These are phyloP conservation scores for Glycyrrhiza uralensis DNA, from an alignment of 306 rosid species.

Conservation along the genomic window DNA sequence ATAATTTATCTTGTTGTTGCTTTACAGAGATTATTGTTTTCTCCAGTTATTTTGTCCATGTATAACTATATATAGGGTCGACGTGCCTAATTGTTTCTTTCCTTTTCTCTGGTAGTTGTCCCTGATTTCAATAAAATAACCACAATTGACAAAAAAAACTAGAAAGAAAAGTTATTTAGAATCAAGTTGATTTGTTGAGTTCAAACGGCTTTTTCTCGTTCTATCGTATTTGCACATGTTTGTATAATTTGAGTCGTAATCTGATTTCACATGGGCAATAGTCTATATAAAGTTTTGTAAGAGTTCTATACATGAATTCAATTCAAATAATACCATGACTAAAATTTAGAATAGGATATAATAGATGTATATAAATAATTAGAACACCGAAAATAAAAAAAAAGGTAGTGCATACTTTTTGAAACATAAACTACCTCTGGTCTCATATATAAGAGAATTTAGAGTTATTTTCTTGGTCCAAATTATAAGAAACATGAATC, in stretches of 20 bases:
- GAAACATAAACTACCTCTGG: no score
- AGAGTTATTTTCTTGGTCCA: no score
- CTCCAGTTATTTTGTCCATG: neutral
- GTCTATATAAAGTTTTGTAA: neutral
- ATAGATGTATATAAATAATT: neutral
- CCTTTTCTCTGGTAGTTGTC: neutral
- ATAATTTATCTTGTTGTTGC: no score
- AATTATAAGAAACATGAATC: no score
- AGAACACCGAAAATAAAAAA: no score
- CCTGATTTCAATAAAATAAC: neutral
- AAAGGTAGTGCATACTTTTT: no score
- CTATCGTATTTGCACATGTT: neutral
- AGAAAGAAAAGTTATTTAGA: neutral
- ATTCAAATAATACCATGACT: neutral
- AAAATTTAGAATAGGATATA: neutral
- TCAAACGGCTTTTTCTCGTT: conserved; percentile 14
- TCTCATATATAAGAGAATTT: no score
- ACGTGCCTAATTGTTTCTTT: neutral
- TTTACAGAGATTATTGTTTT: neutral
- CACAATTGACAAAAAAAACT: neutral
- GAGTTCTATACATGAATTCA: neutral
- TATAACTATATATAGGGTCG: neutral
- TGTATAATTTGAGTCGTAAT: neutral
- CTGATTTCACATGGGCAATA: conserved; percentile 13
- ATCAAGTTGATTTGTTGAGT: neutral